A percentile compares a stretch with the other conserved stretches of the same genome.
These are phyloP conservation scores for Emmonsia crescens DNA, from an alignment of 2,329 filamentous ascomycete species.

Conservation along the genomic window DNA sequence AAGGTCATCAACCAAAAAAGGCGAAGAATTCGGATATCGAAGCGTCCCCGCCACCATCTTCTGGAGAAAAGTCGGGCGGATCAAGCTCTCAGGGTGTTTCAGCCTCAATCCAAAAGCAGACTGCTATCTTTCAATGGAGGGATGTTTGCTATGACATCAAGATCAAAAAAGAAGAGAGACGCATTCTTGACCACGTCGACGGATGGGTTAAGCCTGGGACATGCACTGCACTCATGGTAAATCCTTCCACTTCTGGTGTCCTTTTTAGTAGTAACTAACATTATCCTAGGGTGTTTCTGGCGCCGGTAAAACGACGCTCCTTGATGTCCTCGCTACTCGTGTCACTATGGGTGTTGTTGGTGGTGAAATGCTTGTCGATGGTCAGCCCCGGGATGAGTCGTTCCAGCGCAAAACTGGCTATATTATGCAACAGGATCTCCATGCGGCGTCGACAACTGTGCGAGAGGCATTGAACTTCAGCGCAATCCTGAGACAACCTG, in stretches of 20 bases:
- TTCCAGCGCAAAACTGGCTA: conserved; percentile 83
- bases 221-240: conserved; percentile 71
- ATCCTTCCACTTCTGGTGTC: not conserved
- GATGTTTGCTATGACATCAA: conserved; percentile 72
- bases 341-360: conserved; percentile 80
- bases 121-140: conserved; percentile 74
- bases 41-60: conserved; percentile 15
- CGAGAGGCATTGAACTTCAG: conserved; percentile 81
- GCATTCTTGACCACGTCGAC: conserved; percentile 74
- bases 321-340: conserved; percentile 76
- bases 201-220: conserved; percentile 92
- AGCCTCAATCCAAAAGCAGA: conserved; percentile 50
- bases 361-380: conserved; percentile 75
- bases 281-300: conserved; percentile 56
- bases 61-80: conserved; percentile 25
- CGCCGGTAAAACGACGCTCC: conserved; percentile 80
- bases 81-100: conserved; percentile 17
- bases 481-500: conserved; percentile 73
- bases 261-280: not conserved
- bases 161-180: conserved; percentile 63
- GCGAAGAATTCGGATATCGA: conserved; percentile 22
- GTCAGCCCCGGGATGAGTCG: conserved; percentile 55
- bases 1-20: conserved; percentile 49
- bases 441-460: conserved; percentile 61
- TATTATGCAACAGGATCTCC: conserved; percentile 52